Evolutionary conservation across 2,329 filamentous ascomycete species (phyloP).

Genomic region (Calonectria hongkongensis): DNA sequence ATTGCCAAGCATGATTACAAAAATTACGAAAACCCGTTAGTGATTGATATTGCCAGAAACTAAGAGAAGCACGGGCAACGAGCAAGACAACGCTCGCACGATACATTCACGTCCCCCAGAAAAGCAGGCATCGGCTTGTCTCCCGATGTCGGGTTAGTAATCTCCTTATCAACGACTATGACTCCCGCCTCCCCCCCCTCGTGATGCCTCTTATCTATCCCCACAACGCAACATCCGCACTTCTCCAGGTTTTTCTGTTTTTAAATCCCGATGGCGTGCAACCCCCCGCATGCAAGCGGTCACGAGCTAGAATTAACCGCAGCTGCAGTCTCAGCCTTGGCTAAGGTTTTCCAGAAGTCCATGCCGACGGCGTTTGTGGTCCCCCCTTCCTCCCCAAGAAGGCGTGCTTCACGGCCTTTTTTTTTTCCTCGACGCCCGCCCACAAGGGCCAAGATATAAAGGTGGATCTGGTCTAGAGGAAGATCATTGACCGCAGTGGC

Average conservation of each 20-base stretch:
- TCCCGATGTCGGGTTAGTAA: slow-evolving; percentile 16
- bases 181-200: slow-evolving; percentile 13
- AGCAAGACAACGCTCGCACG: not conserved
- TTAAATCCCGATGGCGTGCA: slow-evolving; percentile 27
- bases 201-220: slow-evolving; percentile 36
- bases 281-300: slow-evolving; percentile 25
- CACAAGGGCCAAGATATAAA: not conserved
- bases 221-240: slow-evolving; percentile 13
- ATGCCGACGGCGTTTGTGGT: not conserved
- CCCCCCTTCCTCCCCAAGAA: no score
- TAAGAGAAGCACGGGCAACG: not conserved
- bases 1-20: not conserved
- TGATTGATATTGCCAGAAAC: no score
- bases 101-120: not conserved
- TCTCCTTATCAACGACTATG: slow-evolving; percentile 27
- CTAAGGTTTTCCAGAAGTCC: not conserved
- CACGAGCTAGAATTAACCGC: slow-evolving; percentile 10
- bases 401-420: not conserved
- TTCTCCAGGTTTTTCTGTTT: slow-evolving; percentile 34
- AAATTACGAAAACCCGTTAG: not conserved
- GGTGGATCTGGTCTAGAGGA: slow-evolving; percentile 16
- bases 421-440: not conserved
- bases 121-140: slow-evolving; percentile 4
- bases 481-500: slow-evolving; percentile 1
- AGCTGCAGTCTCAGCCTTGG: not conserved